Base-by-base conservation (phyloP, 805 yeast species). In the Metschnikowia vanudenii region DNA sequence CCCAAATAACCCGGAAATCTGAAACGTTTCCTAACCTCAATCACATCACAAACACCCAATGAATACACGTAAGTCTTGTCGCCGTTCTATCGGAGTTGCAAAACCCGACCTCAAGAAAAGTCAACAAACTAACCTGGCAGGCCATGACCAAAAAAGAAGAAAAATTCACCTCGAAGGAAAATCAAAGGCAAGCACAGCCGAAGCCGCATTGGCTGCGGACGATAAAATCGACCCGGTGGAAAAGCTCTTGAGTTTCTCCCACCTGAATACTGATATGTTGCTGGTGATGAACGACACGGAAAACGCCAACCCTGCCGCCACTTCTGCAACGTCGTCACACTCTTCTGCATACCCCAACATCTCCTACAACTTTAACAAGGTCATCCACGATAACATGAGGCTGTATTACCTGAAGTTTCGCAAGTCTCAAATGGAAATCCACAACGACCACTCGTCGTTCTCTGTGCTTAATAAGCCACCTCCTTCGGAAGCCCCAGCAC, bases 211-310 rank as follows among this genome's bases (percentile, higher is more conserved):
- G n/a, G 30, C 39, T n/a, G 31, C 20, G n/a, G 52, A 56, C 26
- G 73, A 69, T 49, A 66, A 57, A 44, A 63, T 71, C 22, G 76
- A 72, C 52, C 76, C 76, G 5, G 74, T 72, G 42, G 74, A 71
- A 52, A 70, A 63, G 49, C 61, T 72, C 30, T 58, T 71, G 41
- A 64, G 71, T 46, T 63, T 69, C 44, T 60, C 71, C 10, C 64
- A 57, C 43, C 47, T 56, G 20, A 59, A 65, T 46, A 59, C 54
- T 31, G 74, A 68, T 49, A 62, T 67, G 33, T 59, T 68, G 42
- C 56, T 60, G 43, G 58, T 59, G 37, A 52, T 63, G 46, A 68
- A 62, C 44, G 56, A 47, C 18, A 37, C 47, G 16, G 53, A 49
- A 33, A 39, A 14, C 37, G 34, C 32, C 4, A 32, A 30, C n/a